Base-by-base conservation (phyloP, 371 early-diverging fungal genomes). In the Zychaea mexicana region DNA sequence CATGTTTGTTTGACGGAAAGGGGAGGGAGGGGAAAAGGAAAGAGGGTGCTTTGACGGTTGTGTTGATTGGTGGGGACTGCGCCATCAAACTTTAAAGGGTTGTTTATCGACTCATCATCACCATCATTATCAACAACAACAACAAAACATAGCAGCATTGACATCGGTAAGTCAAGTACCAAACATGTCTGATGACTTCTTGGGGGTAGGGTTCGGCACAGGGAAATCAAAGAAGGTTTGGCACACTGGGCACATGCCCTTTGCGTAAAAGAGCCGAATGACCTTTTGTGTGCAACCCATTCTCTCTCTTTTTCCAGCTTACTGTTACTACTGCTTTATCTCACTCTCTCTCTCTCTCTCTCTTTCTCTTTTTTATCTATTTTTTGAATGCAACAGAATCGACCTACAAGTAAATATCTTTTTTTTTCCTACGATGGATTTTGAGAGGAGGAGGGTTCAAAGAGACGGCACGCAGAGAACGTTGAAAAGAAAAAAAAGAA, bases 101-200 rank as follows among this genome's bases (percentile, higher is more conserved):
- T 36, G 15, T 36, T 15, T 7, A 36, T 15, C 38, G 26, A 24
- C n/a, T 42, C 15, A 42, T 42, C 42, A 42, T 12, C 42, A 42
- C 13, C 15, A 42, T 12, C 42, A 42, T 15, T n/a, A 13, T 17
- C 5, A 12, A n/a, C 13, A 3, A 17, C 42, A 39, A 7, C 8
- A 42, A 12, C 19, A 49, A 19, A 22, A 49, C 22, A 22, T 5
- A 49, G 24, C 19, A 56, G 56, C 36, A 36, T 56, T 56, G 56
- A 56, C 56, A 56, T 36, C 56, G 33, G 56, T 56, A 56, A 56
- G 56, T 56, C 54, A n/a, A 26, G 24, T 52, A 33, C 5, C 33
- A 33, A 8, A 33, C 12, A 10, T 49, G 49, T 49, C 49, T 49
- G 49, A 49, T 49, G 49, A 49, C 49, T 4, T 6, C 24, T 49